Conservation (phyloP, 495 filamentous ascomycete genomes). For the Lineolata rhizophorae region DNA sequence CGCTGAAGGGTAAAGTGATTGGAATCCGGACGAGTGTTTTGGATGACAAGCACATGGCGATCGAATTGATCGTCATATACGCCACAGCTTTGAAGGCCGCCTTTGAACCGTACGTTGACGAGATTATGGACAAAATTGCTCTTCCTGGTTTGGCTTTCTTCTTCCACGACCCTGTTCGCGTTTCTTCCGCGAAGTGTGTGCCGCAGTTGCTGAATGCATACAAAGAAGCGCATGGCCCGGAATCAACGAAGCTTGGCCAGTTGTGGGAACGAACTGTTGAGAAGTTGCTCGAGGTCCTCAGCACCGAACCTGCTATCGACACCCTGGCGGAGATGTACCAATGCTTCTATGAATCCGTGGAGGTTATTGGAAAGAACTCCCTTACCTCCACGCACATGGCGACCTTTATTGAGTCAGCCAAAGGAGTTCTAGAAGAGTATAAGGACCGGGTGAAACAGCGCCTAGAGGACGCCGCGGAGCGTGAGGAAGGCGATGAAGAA, state of each 20-base stretch:
- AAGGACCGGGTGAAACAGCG: constrained; percentile 62
- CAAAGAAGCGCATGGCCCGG: constrained; percentile 65
- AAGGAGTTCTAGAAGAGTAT: constrained; percentile 76
- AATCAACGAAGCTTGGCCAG: constrained; percentile 46
- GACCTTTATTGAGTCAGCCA: constrained; percentile 64
- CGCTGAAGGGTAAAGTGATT: constrained; percentile 89
- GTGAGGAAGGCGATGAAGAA: constrained; percentile 55
- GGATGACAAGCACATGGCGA: constrained; percentile 98
- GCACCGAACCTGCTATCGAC: constrained; percentile 83
- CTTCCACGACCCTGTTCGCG: constrained; percentile 96
- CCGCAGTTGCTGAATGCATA: constrained; percentile 88
- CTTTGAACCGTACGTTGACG: constrained; percentile 76
- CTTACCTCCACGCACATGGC: constrained; percentile 58
- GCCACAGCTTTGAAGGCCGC: constrained; percentile 79
- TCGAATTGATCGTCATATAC: constrained; percentile 92
- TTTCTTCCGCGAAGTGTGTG: constrained; percentile 83
- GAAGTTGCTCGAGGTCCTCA: constrained; percentile 87
- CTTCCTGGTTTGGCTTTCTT: constrained; percentile 91
- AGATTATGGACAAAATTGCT: constrained; percentile 93
- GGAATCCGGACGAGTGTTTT: constrained; percentile 93
- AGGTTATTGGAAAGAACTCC: constrained; percentile 71
- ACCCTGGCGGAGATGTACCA: constrained; percentile 98
- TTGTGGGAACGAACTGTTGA: constrained; percentile 76
- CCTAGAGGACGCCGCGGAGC: constrained; percentile 49
- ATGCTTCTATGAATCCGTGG: constrained; percentile 97